phyloP scores from a whole-genome alignment of 768 basidiomycete species.

The Phlebiopsis flavidoalba region DNA sequence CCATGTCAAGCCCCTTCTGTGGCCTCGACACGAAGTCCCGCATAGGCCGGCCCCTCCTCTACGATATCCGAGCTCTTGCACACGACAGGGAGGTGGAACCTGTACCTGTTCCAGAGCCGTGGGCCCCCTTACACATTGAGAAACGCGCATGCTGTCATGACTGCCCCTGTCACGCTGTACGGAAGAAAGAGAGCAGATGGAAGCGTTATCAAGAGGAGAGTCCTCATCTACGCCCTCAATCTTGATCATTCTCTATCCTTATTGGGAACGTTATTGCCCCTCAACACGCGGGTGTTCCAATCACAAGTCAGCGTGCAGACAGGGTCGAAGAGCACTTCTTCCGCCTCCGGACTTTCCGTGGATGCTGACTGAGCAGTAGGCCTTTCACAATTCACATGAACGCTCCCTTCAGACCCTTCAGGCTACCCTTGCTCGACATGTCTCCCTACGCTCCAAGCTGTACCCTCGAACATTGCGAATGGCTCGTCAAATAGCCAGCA shows the following conservation, averaged over 20 bases:
- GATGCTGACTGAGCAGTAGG: conserved; percentile 41
- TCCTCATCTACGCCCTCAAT: conserved; percentile 30
- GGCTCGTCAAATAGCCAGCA: conserved; percentile 29
- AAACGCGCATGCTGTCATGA: conserved; percentile 25
- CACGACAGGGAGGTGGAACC: conserved; percentile 21
- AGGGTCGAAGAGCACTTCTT: conserved; percentile 16
- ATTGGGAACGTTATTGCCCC: conserved; percentile 34
- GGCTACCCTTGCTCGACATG: conserved; percentile 44
- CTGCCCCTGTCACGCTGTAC: conserved; percentile 16
- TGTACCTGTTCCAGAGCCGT: conserved; percentile 25
- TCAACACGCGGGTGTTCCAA: conserved; percentile 30
- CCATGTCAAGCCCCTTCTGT: not conserved
- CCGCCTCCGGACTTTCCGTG: conserved; percentile 30
- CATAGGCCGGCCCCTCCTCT: conserved; percentile 33
- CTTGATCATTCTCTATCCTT: conserved; percentile 36
- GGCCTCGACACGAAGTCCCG: conserved; percentile 7
- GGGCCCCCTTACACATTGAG: conserved; percentile 36
- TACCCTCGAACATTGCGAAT: conserved; percentile 30
- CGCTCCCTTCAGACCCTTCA: conserved; percentile 37
- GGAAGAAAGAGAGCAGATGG: conserved; percentile 23
- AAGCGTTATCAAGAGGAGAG: conserved; percentile 21
- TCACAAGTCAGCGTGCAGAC: not conserved
- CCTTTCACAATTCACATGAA: conserved; percentile 40
- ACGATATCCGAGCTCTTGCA: conserved; percentile 29
- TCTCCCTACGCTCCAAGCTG: conserved; percentile 33